A percentile compares a stretch with the other conserved stretches of the same genome.
These are phyloP conservation scores for Colletotrichum spaethianum DNA, from an alignment of 2,329 filamentous ascomycete species.

Conservation along the genomic window DNA sequence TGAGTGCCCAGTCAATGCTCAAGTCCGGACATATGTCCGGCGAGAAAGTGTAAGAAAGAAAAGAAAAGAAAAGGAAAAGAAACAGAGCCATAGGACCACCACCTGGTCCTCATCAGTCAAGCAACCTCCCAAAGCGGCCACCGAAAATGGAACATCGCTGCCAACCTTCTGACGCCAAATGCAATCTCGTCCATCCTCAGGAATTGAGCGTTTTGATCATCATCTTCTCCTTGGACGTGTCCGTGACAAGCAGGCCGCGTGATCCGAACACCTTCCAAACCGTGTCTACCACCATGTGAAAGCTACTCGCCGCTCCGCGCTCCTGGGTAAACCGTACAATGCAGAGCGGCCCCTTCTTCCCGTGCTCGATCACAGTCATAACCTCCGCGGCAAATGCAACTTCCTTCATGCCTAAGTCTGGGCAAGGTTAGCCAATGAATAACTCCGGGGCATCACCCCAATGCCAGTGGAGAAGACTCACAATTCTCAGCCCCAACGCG, in stretches of 20 bases:
- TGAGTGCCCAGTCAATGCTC: constrained; percentile 22
- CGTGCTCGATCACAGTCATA: constrained; percentile 90
- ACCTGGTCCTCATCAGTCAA: constrained; percentile 13
- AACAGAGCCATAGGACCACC: constrained; percentile 17
- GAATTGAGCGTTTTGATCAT: constrained; percentile 79
- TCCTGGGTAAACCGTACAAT: constrained; percentile 91
- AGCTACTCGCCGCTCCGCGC: constrained; percentile 90
- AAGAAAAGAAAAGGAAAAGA: constrained; percentile 37
- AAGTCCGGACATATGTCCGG: constrained; percentile 10
- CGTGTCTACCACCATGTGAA: constrained; percentile 85
- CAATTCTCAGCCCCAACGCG: constrained; percentile 83
- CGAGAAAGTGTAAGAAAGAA: constrained; percentile 19
- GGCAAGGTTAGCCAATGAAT: constrained; percentile 39
- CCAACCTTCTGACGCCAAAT: constrained; percentile 37
- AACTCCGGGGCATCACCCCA: not conserved
- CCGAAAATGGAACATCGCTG: constrained; percentile 27
- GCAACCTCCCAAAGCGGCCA: constrained; percentile 19
- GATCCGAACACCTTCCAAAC: constrained; percentile 78
- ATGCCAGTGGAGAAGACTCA: constrained; percentile 61
- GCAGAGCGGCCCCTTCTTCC: constrained; percentile 81
- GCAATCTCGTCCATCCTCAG: constrained; percentile 48
- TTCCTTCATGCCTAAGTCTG: constrained; percentile 85
- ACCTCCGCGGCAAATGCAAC: constrained; percentile 91
- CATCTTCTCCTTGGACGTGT: constrained; percentile 77
- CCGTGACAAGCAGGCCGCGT: constrained; percentile 77